phyloP scores from a whole-genome alignment of 768 basidiomycete genomes.

The Trametes cingulata region DNA sequence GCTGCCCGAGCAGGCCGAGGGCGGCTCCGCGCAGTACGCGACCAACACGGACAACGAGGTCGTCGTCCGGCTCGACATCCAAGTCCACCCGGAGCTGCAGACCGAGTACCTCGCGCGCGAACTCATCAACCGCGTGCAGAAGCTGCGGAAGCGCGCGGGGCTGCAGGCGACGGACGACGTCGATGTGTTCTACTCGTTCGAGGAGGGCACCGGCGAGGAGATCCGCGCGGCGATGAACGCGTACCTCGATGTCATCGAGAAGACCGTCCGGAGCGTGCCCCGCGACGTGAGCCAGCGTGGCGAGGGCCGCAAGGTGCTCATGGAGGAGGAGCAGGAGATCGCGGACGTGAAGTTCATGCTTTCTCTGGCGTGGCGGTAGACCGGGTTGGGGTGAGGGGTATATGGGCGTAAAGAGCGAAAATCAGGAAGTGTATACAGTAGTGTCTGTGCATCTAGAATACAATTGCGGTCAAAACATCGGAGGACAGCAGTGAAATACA shows the following conservation, averaged over 20 bases:
- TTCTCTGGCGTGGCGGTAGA: conserved; percentile 59
- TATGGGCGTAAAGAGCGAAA: conserved; percentile 6
- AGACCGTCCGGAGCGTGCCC: conserved; percentile 75
- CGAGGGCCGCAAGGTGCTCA: conserved; percentile 52
- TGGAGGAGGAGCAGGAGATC: conserved; percentile 88
- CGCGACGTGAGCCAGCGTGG: conserved; percentile 54
- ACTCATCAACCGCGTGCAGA: conserved; percentile 91
- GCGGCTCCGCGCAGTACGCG: conserved; percentile 52
- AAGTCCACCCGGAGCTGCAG: conserved; percentile 82
- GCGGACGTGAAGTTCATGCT: conserved; percentile 76
- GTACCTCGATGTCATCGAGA: conserved; percentile 68
- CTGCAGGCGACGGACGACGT: conserved; percentile 95
- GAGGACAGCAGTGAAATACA: neutral
- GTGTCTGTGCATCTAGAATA: conserved; percentile 32
- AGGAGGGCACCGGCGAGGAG: conserved; percentile 64
- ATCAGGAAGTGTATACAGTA: conserved; percentile 35
- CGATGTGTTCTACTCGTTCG: conserved; percentile 81
- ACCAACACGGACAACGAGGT: conserved; percentile 94
- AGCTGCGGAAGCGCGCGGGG: conserved; percentile 92
- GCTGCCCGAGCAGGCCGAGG: conserved; percentile 51
- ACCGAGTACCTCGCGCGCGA: conserved; percentile 89
- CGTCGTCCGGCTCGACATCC: conserved; percentile 89
- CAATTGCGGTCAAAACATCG: conserved; percentile 27
- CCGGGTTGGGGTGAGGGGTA: conserved; percentile 1
- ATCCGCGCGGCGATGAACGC: conserved; percentile 62